Evolutionary conservation across 1,139 yeast species (phyloP), one percentile per base, ranked within the genome.

Genomic region (Taphrina pruni): DNA sequence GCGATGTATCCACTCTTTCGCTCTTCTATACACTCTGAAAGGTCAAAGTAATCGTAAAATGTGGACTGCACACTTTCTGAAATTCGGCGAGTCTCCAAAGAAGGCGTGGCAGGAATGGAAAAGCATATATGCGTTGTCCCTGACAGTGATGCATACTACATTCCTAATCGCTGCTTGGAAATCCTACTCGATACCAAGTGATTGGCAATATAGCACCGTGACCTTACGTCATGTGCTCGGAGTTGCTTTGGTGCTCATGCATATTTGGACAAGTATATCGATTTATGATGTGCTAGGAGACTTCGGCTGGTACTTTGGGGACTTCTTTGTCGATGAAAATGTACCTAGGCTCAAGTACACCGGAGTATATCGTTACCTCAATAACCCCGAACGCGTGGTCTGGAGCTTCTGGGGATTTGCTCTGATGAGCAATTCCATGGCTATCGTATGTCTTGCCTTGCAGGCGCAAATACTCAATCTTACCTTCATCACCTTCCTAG

Each of bases 241-340:
- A 2, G 71, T 76, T 0, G 78, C 84, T 73, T 79, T 89, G 60
- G 81, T 88, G 26, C 75, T 83, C 11, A 81, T 91, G 56, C 96
- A 90, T 75, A 77, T 84, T 38, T 87, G 93, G 90, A 88, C 92
- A 52, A 87, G 89, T 73, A 76, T 82, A 48, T 89, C 92, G 20
- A 89, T 90, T 55, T 83, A 87, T 73, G 86, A 86, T 69, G 88
- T 90, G 72, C 86, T 90, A 73, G 95, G 95, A 3, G 89, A 88
- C 72, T 89, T 88, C 77, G 96, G 96, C 17, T 90, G 96, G 96
- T 90, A 89, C 75, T 90, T 88, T 76, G 96, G 97, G 70, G 97
- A 90, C 77, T 90, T 90, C 78, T 90, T 90, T 77, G 82, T 89
- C 73, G 88, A 90, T 46, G 81, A 86, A 43, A 78, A 80, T 55